phyloP scores from a whole-genome alignment of 345 rosid species.

The Garcia nutans region DNA sequence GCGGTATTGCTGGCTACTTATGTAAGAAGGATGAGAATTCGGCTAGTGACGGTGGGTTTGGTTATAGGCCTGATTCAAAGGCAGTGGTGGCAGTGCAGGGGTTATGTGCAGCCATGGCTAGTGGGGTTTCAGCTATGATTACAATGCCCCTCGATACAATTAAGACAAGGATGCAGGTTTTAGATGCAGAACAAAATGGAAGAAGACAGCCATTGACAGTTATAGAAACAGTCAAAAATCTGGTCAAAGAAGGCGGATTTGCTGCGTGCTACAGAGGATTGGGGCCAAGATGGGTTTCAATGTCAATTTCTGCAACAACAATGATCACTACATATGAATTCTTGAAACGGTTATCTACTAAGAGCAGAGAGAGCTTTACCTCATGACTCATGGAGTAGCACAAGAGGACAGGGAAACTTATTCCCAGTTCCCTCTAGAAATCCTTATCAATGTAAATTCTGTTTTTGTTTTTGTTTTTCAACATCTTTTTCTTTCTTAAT shows the following conservation, averaged over 20 bases:
- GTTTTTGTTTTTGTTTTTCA: neutral
- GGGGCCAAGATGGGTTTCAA: constrained; percentile 95
- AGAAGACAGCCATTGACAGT: constrained; percentile 58
- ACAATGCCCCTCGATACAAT: constrained; percentile 88
- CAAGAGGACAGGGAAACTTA: neutral
- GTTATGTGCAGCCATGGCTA: constrained; percentile 74
- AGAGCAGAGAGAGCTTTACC: constrained; percentile 37
- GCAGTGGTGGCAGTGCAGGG: constrained; percentile 59
- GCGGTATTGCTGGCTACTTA: constrained; percentile 37
- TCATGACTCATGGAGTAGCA: constrained; percentile 9
- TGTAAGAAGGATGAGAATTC: constrained; percentile 30
- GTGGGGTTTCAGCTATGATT: constrained; percentile 71
- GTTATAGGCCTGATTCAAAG: constrained; percentile 41
- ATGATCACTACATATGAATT: constrained; percentile 91
- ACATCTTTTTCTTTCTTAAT: neutral
- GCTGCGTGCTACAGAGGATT: constrained; percentile 79
- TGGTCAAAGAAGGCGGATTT: constrained; percentile 75
- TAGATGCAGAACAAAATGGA: constrained; percentile 71
- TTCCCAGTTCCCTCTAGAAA: neutral
- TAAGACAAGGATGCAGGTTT: constrained; percentile 80
- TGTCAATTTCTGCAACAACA: constrained; percentile 81
- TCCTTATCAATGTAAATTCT: constrained; percentile 24
- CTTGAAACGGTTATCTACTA: constrained; percentile 70
- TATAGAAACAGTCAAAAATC: constrained; percentile 50
- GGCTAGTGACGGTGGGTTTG: constrained; percentile 4